phyloP scores from a whole-genome alignment of 1,284 basidiomycete genomes.

The Coniferiporia weirii region DNA sequence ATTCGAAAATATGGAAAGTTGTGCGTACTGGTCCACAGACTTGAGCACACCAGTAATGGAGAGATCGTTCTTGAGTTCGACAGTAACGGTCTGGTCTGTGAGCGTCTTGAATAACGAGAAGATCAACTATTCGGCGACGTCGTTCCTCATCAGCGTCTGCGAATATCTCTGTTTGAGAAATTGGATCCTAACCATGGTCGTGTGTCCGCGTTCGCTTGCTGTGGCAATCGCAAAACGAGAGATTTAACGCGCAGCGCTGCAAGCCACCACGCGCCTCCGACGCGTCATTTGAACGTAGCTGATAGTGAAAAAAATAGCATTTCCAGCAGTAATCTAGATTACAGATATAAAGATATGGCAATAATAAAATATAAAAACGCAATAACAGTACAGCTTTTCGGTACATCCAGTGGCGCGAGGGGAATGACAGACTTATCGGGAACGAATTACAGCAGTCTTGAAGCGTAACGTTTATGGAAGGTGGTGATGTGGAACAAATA shows the following conservation, averaged over 20 bases:
- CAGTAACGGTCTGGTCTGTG: slow-evolving; percentile 93
- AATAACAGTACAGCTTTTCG: not conserved
- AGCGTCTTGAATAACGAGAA: slow-evolving; percentile 99
- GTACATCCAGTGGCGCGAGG: not conserved
- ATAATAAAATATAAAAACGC: not conserved
- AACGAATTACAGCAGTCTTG: too few species aligned
- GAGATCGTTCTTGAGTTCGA: slow-evolving; percentile 99
- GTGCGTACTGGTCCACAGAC: slow-evolving; percentile 92
- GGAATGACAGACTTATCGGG: too few species aligned
- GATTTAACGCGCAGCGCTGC: not conserved
- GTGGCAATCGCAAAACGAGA: not conserved
- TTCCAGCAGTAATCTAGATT: not conserved
- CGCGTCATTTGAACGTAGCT: too few species aligned
- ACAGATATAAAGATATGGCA: not conserved
- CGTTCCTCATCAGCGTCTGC: not conserved
- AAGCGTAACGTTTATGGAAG: too few species aligned
- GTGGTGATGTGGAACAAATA: too few species aligned
- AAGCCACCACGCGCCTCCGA: too few species aligned
- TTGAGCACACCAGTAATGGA: slow-evolving; percentile 95
- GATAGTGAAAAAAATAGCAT: too few species aligned
- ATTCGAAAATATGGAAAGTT: slow-evolving; percentile 3
- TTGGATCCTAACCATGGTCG: too few species aligned
- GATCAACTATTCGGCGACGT: slow-evolving; percentile 65
- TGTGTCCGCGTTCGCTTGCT: not conserved
- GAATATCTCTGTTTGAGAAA: not conserved